Percentiles rank a stretch among this genome's conserved stretches.
Evolutionary conservation across 495 filamentous ascomycete genomes (phyloP).

Genomic region (Talaromyces nanjingensis): DNA sequence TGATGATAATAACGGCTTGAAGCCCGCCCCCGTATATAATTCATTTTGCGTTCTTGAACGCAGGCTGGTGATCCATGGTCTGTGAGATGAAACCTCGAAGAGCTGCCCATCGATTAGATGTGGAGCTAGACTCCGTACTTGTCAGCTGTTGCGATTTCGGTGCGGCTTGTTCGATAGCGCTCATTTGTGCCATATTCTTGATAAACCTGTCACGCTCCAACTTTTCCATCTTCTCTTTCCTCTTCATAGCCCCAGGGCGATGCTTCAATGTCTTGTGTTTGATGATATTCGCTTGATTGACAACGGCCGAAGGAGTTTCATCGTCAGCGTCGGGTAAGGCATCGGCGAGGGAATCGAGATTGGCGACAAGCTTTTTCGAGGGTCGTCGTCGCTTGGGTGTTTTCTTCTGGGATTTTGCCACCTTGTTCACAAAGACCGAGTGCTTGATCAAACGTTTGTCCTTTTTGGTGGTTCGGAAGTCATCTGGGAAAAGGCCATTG

Average conservation of each 20-base stretch:
- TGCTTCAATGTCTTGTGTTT: slow-evolving; percentile 63
- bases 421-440: slow-evolving; percentile 63
- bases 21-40: background rate
- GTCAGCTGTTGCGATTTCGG: slow-evolving; percentile 11
- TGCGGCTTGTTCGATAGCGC: slow-evolving; percentile 17
- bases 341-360: slow-evolving; percentile 67
- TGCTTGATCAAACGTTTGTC: slow-evolving; percentile 75
- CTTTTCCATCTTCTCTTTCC: slow-evolving; percentile 69
- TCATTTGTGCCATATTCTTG: slow-evolving; percentile 66
- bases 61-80: slow-evolving; percentile 68
- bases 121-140: slow-evolving; percentile 25
- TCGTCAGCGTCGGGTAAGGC: slow-evolving; percentile 58
- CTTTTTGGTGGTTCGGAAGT: slow-evolving; percentile 61
- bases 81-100: slow-evolving; percentile 61
- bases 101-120: slow-evolving; percentile 59
- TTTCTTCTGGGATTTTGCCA: slow-evolving; percentile 54
- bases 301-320: slow-evolving; percentile 22
- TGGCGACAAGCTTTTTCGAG: slow-evolving; percentile 69
- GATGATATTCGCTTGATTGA: slow-evolving; percentile 43
- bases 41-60: slow-evolving; percentile 42
- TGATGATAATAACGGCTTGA: background rate
- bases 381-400: slow-evolving; percentile 56
- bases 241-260: slow-evolving; percentile 73
- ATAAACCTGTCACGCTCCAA: slow-evolving; percentile 76
- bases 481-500: slow-evolving; percentile 26